Evolutionary conservation across 1,139 yeast species (phyloP).

Genomic region (Geotrichum australiense): DNA sequence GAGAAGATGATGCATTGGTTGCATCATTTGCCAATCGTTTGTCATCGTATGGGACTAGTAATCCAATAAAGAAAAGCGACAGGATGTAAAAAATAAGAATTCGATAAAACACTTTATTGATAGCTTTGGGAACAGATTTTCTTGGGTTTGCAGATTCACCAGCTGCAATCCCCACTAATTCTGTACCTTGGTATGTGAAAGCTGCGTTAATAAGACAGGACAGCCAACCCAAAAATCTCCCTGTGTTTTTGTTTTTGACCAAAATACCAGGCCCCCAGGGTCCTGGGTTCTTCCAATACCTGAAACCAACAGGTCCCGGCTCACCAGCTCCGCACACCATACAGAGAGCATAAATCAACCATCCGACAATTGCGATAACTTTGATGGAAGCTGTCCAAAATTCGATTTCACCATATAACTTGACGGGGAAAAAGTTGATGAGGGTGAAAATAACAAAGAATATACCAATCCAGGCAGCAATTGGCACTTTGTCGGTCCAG

Average conservation of each 20-base stretch:
- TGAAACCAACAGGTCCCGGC: conserved; percentile 66
- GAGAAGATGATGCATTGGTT: conserved; percentile 65
- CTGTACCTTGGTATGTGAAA: conserved; percentile 73
- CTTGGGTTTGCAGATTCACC: conserved; percentile 76
- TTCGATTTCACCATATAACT: conserved; percentile 35
- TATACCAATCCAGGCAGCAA: conserved; percentile 37
- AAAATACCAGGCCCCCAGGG: conserved; percentile 50
- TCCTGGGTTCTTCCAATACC: conserved; percentile 65
- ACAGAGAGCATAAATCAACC: conserved; percentile 58
- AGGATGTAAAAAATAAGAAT: conserved; percentile 61
- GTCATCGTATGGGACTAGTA: conserved; percentile 60
- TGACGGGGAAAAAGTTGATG: conserved; percentile 35
- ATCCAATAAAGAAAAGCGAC: conserved; percentile 56
- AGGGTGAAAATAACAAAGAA: conserved; percentile 27
- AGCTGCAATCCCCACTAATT: conserved; percentile 64
- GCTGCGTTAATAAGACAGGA: conserved; percentile 61
- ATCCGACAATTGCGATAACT: conserved; percentile 49
- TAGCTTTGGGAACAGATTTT: conserved; percentile 68
- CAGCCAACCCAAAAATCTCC: conserved; percentile 45
- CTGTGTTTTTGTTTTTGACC: conserved; percentile 47
- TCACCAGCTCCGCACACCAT: conserved; percentile 69
- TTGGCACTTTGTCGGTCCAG: conserved; percentile 49
- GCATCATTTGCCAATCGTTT: conserved; percentile 37
- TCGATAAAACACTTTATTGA: conserved; percentile 69
- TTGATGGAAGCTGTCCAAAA: conserved; percentile 39